These are phyloP conservation scores for Cercospora canescens DNA, from an alignment of 2,329 filamentous ascomycete species.

Conservation along the genomic window DNA sequence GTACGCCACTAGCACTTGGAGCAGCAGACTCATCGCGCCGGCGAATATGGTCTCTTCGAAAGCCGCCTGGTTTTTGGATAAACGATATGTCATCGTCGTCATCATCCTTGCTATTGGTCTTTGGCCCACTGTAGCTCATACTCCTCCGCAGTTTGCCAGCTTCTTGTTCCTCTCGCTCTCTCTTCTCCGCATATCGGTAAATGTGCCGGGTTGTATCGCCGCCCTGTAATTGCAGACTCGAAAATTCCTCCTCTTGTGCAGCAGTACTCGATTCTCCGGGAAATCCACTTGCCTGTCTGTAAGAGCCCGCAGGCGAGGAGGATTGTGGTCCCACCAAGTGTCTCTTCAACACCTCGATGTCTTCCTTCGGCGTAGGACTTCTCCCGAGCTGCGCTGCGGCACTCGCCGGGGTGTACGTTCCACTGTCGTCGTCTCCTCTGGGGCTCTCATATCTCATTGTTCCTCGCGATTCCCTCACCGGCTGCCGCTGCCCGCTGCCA, in stretches of 20 bases:
- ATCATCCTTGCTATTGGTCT: constrained; percentile 77
- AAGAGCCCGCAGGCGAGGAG: constrained; percentile 37
- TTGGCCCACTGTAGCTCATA: constrained; percentile 79
- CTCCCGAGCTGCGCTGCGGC: constrained; percentile 43
- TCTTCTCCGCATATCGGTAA: constrained; percentile 94
- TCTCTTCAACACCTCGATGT: constrained; percentile 86
- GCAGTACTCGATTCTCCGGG: constrained; percentile 33
- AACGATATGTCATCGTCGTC: constrained; percentile 75
- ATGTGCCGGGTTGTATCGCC: constrained; percentile 94
- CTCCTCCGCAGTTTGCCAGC: constrained; percentile 69
- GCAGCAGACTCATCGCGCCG: constrained; percentile 63
- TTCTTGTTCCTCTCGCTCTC: constrained; percentile 65
- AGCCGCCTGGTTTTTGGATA: constrained; percentile 92
- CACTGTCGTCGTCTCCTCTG: constrained; percentile 63
- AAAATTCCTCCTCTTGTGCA: constrained; percentile 78
- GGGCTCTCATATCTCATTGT: constrained; percentile 37
- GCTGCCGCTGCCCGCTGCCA: constrained; percentile 62
- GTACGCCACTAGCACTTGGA: constrained; percentile 44
- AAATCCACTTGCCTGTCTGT: constrained; percentile 25
- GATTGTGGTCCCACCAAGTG: constrained; percentile 76
- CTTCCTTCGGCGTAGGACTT: constrained; percentile 69
- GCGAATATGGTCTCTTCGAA: constrained; percentile 85
- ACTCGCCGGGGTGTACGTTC: constrained; percentile 75
- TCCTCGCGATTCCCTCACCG: constrained; percentile 56
- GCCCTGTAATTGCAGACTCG: constrained; percentile 86